These are phyloP conservation scores for Termitomyces sp. DNA, from an alignment of 768 basidiomycete genomes.

Conservation along the genomic window DNA sequence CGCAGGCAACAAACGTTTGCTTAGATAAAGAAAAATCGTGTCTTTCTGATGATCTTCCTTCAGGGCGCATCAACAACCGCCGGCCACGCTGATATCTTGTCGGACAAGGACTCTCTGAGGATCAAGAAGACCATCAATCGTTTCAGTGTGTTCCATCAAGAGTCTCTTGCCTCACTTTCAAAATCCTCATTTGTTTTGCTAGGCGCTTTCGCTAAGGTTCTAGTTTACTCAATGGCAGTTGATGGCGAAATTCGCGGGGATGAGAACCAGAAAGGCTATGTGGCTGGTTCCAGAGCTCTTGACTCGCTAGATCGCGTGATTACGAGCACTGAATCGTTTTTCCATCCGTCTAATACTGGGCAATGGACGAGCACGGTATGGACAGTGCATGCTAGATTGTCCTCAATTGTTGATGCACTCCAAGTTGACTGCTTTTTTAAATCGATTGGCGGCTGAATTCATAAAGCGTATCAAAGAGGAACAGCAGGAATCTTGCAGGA, in stretches of 20 bases:
- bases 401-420: constrained; percentile 5
- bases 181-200: constrained; percentile 5
- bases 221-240: constrained; percentile 86
- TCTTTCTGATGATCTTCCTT: background rate
- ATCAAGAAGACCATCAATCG: constrained; percentile 70
- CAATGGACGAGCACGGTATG: constrained; percentile 67
- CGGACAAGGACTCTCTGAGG: constrained; percentile 48
- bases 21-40: background rate
- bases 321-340: constrained; percentile 90
- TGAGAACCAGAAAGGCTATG: constrained; percentile 43
- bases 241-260: constrained; percentile 61
- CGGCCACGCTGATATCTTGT: constrained; percentile 60
- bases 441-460: constrained; percentile 72
- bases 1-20: constrained; percentile 37
- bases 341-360: constrained; percentile 93
- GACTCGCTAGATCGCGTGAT: constrained; percentile 85
- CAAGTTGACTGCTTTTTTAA: constrained; percentile 66
- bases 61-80: constrained; percentile 64
- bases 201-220: constrained; percentile 78
- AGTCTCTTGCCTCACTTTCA: background rate
- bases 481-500: constrained; percentile 69
- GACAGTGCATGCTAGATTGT: background rate
- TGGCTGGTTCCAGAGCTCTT: constrained; percentile 83
- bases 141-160: constrained; percentile 38
- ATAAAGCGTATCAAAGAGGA: constrained; percentile 78